Evolutionary conservation across 2,329 filamentous ascomycete species (phyloP).

Genomic region (Exophiala spinifera): DNA sequence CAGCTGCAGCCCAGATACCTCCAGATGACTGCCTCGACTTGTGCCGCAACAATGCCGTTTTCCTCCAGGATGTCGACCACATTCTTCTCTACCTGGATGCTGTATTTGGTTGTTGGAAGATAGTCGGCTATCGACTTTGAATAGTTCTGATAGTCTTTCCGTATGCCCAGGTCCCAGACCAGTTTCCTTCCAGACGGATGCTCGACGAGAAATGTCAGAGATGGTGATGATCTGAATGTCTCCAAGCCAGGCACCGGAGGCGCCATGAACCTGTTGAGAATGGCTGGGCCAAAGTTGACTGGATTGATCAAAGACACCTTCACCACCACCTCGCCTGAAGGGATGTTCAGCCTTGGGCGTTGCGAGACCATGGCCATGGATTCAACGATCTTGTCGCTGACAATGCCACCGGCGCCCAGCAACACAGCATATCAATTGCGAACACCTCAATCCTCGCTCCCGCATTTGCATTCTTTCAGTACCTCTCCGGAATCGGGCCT

Average conservation of each 20-base stretch:
- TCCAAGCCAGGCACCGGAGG: constrained; percentile 38
- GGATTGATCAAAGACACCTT: constrained; percentile 36
- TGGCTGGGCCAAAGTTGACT: constrained; percentile 41
- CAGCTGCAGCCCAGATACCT: neutral
- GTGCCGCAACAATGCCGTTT: constrained; percentile 17
- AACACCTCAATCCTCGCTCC: too few relatives aligned
- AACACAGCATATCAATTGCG: too few relatives aligned
- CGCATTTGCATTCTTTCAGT: too few relatives aligned
- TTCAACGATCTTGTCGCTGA: too few relatives aligned
- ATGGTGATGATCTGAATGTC: constrained; percentile 20
- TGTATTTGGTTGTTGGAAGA: neutral
- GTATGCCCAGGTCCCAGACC: constrained; percentile 28
- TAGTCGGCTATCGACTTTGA: constrained; percentile 18
- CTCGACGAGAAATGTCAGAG: constrained; percentile 21
- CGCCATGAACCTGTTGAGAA: constrained; percentile 40
- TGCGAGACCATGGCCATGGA: too few relatives aligned
- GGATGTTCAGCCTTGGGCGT: neutral
- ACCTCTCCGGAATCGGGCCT: too few relatives aligned
- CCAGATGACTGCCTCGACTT: constrained; percentile 32
- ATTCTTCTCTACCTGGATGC: constrained; percentile 28
- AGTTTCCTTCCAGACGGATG: constrained; percentile 18
- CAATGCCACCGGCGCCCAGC: too few relatives aligned
- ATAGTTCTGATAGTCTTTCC: constrained; percentile 20
- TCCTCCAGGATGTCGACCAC: constrained; percentile 31
- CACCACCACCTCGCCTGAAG: constrained; percentile 1